These are phyloP conservation scores for Funneliformis caledonium DNA, from an alignment of 371 early-diverging fungal species.

Conservation along the genomic window DNA sequence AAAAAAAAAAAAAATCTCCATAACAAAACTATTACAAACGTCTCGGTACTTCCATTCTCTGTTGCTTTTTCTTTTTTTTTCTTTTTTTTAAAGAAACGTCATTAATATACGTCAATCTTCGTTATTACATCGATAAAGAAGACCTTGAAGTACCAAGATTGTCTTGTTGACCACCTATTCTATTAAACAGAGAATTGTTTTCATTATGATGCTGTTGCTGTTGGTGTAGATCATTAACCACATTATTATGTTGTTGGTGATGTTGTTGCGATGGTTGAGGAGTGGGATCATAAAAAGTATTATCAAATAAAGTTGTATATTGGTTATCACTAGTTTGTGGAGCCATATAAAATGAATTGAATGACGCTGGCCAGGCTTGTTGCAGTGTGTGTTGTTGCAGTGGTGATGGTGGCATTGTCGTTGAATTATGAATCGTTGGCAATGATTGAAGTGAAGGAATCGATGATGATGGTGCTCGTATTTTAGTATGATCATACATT, in stretches of 20 bases:
- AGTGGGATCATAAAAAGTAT: background rate
- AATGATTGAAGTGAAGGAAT: constrained; percentile 3
- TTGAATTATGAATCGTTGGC: background rate
- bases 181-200: background rate
- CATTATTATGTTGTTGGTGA: background rate
- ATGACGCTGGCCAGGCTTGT: constrained; percentile 1
- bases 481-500: background rate
- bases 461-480: background rate
- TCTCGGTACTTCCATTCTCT: background rate
- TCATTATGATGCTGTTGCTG: background rate
- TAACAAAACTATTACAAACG: no score
- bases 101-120: background rate
- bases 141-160: background rate
- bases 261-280: background rate
- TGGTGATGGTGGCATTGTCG: background rate
- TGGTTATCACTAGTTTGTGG: background rate
- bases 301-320: background rate
- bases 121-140: background rate
- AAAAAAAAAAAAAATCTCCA: no score
- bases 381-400: background rate
- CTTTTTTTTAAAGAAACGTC: background rate
- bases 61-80: background rate
- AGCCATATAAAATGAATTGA: background rate
- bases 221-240: background rate
- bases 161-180: background rate